Evolutionary conservation across 495 filamentous ascomycete genomes (phyloP).

Genomic region (Aspergillus hancockii): DNA sequence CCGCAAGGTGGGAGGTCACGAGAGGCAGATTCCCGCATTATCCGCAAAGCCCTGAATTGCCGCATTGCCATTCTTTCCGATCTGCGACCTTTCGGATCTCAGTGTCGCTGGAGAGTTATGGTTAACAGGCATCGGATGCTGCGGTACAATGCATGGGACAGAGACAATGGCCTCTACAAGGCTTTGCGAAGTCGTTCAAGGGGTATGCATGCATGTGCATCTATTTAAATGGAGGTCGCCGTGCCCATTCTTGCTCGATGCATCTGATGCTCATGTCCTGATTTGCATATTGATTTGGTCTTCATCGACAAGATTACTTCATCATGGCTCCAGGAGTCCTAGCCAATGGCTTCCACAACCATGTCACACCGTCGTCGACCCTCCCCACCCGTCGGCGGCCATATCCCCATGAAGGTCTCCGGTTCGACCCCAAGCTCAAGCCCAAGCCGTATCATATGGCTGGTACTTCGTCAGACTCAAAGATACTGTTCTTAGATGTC

Average conservation of each 20-base stretch:
- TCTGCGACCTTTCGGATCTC: background rate
- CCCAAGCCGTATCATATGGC: conserved; percentile 24
- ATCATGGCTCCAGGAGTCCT: background rate
- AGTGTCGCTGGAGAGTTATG: background rate
- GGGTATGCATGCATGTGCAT: background rate
- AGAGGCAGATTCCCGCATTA: background rate
- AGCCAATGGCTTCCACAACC: background rate
- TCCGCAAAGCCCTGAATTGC: background rate
- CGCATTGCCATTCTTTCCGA: background rate
- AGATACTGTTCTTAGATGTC: conserved; percentile 47
- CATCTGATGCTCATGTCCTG: background rate
- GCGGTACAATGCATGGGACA: background rate
- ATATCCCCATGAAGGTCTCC: background rate
- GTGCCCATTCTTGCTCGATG: background rate
- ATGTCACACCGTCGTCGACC: background rate
- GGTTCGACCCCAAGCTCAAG: conserved; percentile 19
- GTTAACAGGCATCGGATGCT: background rate
- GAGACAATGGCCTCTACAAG: background rate
- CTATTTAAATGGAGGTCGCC: background rate
- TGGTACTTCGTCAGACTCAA: conserved; percentile 37
- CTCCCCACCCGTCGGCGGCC: background rate
- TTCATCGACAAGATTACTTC: background rate
- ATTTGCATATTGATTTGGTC: background rate
- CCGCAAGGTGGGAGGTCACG: background rate
- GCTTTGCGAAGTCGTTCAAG: background rate